Conservation (phyloP, 108 stramenopile genomes). For the Pseudonitzschia pungens region DNA sequence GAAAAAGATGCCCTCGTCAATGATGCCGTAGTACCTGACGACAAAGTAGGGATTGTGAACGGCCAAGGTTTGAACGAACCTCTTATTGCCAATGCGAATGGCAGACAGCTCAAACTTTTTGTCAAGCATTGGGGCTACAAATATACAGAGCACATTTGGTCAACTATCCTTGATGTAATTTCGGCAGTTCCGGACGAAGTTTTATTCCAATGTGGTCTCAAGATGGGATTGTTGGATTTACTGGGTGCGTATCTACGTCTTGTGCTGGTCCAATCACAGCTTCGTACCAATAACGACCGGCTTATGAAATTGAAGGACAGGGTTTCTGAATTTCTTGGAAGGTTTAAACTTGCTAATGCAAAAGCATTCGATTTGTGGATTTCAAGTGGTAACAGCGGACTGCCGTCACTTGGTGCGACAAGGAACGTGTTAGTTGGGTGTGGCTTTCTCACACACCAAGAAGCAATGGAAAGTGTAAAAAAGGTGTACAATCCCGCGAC, state of each 20-base stretch:
- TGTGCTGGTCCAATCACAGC: conserved; percentile 44
- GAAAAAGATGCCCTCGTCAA: conserved; percentile 46
- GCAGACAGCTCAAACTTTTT: conserved; percentile 33
- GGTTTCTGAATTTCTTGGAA: conserved; percentile 24
- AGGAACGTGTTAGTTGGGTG: conserved; percentile 42
- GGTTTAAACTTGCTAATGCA: conserved; percentile 24
- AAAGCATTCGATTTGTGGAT: conserved; percentile 38
- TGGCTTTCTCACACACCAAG: conserved; percentile 38
- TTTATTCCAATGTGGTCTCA: conserved; percentile 50
- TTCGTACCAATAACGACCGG: conserved; percentile 33
- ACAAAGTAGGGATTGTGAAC: conserved; percentile 36
- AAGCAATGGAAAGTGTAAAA: conserved; percentile 42
- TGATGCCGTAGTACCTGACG: background rate
- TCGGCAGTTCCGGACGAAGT: conserved; percentile 48
- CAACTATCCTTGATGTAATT: conserved; percentile 52
- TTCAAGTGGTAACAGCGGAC: conserved; percentile 5
- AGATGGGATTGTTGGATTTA: conserved; percentile 51
- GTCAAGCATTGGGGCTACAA: conserved; percentile 66
- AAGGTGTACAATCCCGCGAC: conserved; percentile 7
- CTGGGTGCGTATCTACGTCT: conserved; percentile 54
- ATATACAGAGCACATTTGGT: conserved; percentile 63
- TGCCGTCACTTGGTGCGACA: conserved; percentile 28
- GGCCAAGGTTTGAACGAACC: conserved; percentile 27
- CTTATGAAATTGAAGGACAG: conserved; percentile 32
- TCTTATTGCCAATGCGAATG: conserved; percentile 26